phyloP scores from a whole-genome alignment of 2,329 filamentous ascomycete species.

The Parasarocladium wereldwijsianum region DNA sequence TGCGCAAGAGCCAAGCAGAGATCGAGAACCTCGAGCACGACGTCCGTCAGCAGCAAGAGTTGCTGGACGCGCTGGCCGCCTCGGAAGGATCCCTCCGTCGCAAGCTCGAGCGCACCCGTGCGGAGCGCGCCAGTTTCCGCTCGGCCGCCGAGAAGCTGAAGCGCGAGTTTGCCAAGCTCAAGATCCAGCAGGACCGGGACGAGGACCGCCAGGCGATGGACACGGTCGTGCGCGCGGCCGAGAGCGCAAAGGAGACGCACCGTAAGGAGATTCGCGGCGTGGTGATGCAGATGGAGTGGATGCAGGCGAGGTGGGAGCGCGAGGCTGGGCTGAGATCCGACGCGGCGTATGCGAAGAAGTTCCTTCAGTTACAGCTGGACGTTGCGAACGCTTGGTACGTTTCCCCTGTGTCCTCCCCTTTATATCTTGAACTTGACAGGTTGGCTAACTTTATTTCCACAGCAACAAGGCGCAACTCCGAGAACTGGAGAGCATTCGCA shows the following conservation, averaged over 20 bases:
- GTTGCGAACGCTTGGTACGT: constrained; percentile 85
- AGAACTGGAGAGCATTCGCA: constrained; percentile 67
- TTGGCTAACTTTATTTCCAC: constrained; percentile 14
- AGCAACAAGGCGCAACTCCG: constrained; percentile 88
- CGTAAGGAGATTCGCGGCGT: constrained; percentile 67
- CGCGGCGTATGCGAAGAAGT: constrained; percentile 75
- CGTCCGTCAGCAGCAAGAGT: constrained; percentile 52
- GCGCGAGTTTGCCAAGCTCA: constrained; percentile 30
- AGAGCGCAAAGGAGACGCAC: constrained; percentile 53
- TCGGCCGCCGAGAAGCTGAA: constrained; percentile 39
- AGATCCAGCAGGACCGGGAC: constrained; percentile 8
- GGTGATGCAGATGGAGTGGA: constrained; percentile 79
- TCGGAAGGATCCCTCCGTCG: constrained; percentile 46
- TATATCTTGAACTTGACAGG: constrained; percentile 1
- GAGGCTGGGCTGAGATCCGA: constrained; percentile 70
- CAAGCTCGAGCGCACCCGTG: constrained; percentile 56
- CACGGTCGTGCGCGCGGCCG: constrained; percentile 40
- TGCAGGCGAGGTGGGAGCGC: constrained; percentile 65
- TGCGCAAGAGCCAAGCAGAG: constrained; percentile 49
- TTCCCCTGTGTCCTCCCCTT: constrained; percentile 5
- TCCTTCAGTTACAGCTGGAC: constrained; percentile 64
- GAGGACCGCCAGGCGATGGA: constrained; percentile 36
- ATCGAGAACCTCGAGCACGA: constrained; percentile 58
- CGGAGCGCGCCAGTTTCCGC: constrained; percentile 44
- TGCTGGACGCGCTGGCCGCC: constrained; percentile 39